These are phyloP conservation scores for Zalerion maritima DNA, from an alignment of 495 filamentous ascomycete species.

Conservation along the genomic window DNA sequence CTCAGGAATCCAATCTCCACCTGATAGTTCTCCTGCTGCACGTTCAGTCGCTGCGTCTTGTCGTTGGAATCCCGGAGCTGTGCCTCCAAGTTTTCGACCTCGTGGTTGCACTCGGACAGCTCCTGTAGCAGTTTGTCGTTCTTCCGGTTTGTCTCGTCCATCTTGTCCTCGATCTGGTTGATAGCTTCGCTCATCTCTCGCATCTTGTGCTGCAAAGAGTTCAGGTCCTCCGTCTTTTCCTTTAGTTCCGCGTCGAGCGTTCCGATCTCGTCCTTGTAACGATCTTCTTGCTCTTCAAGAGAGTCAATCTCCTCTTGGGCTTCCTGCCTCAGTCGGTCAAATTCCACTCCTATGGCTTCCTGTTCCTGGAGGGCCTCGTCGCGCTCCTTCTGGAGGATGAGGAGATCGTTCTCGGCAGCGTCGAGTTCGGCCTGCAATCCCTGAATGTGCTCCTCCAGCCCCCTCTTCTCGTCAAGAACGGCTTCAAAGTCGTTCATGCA, in stretches of 20 bases:
- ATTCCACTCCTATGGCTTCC: conserved; percentile 65
- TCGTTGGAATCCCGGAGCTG: conserved; percentile 64
- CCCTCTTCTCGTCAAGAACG: conserved; percentile 39
- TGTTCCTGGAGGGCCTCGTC: conserved; percentile 70
- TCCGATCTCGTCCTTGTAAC: conserved; percentile 56
- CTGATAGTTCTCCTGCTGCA: conserved; percentile 85
- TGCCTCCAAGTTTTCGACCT: conserved; percentile 62
- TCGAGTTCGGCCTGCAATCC: conserved; percentile 66
- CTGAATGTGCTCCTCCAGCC: conserved; percentile 41
- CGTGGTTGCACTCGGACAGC: conserved; percentile 56
- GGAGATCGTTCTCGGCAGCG: conserved; percentile 60
- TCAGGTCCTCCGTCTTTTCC: conserved; percentile 66
- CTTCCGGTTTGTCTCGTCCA: conserved; percentile 43
- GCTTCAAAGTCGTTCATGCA: conserved; percentile 50
- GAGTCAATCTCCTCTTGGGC: conserved; percentile 71
- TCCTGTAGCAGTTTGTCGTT: conserved; percentile 64
- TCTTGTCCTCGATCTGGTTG: conserved; percentile 74
- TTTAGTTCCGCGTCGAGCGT: conserved; percentile 53
- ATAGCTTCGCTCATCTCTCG: conserved; percentile 74
- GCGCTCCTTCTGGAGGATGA: conserved; percentile 69
- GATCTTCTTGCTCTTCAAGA: conserved; percentile 66
- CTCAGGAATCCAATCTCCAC: conserved; percentile 88
- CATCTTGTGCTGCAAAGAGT: conserved; percentile 78
- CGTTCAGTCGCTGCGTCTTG: conserved; percentile 69
- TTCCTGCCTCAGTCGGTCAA: conserved; percentile 62